A percentile compares a stretch with the other conserved stretches of the same genome.
Conservation (phyloP, 371 early-diverging fungal species). For the Hamiltosporidium tvaerminnensis region DNA sequence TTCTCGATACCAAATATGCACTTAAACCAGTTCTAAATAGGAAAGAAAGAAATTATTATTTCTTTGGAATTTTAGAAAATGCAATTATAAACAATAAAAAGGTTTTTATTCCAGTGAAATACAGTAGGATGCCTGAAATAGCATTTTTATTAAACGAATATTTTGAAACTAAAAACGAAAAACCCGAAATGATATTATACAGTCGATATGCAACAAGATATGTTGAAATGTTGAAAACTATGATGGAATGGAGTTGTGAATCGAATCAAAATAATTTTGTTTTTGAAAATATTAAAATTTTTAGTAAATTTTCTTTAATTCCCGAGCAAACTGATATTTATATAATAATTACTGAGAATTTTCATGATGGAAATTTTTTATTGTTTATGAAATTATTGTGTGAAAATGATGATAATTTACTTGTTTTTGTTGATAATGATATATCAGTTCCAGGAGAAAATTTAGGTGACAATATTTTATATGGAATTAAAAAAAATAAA, state of each 20-base stretch:
- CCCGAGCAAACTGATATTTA: neutral
- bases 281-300: slow-evolving; percentile 15
- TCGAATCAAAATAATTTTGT: slow-evolving; percentile 46
- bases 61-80: slow-evolving; percentile 16
- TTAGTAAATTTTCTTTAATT: neutral
- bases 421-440: neutral
- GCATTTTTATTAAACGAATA: slow-evolving; percentile 28
- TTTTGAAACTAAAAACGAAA: neutral
- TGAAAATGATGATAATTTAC: neutral
- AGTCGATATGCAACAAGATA: slow-evolving; percentile 32
- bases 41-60: slow-evolving; percentile 32
- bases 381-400: neutral
- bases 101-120: slow-evolving; percentile 34
- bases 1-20: slow-evolving; percentile 35
- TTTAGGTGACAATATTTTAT: neutral
- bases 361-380: neutral
- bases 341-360: neutral
- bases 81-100: slow-evolving; percentile 20
- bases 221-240: slow-evolving; percentile 44
- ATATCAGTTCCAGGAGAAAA: neutral
- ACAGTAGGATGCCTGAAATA: slow-evolving; percentile 46
- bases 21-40: slow-evolving; percentile 13
- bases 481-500: neutral
- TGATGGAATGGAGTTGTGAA: slow-evolving; percentile 52
- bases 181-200: slow-evolving; percentile 22